Evolutionary conservation across 345 rosid genomes (phyloP).

Genomic region (Draba incana): DNA sequence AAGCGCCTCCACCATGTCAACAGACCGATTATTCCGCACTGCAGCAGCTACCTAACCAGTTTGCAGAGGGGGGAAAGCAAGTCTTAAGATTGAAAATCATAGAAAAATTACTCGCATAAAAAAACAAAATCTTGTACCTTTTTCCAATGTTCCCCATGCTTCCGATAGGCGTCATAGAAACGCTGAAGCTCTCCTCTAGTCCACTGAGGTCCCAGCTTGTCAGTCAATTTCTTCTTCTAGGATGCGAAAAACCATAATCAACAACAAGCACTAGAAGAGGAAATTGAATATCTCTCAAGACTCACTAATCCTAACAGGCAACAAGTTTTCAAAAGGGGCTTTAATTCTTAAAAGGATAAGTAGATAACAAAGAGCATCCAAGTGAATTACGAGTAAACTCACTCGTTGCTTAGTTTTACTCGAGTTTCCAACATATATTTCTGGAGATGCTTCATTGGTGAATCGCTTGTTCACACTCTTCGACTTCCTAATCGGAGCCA

Average conservation of each 20-base stretch:
- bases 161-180: slow-evolving; percentile 83
- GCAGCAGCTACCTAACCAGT: slow-evolving; percentile 63
- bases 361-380: slow-evolving; percentile 2
- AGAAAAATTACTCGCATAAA: slow-evolving; percentile 10
- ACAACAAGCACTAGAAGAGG: slow-evolving; percentile 8
- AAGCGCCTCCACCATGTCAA: slow-evolving; percentile 90
- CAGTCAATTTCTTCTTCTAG: slow-evolving; percentile 73
- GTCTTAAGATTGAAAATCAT: slow-evolving; percentile 16
- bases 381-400: too few relatives aligned
- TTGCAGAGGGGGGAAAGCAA: slow-evolving; percentile 4
- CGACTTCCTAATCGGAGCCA: slow-evolving; percentile 79
- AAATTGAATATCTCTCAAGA: not conserved
- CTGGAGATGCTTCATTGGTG: slow-evolving; percentile 36
- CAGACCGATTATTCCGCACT: slow-evolving; percentile 63
- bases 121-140: slow-evolving; percentile 51
- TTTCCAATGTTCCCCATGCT: slow-evolving; percentile 81
- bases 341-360: not conserved
- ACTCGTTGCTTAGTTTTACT: slow-evolving; percentile 64
- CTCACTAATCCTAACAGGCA: not conserved
- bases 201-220: slow-evolving; percentile 94
- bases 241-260: slow-evolving; percentile 25
- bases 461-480: slow-evolving; percentile 51
- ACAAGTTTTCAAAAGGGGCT: not conserved
- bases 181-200: slow-evolving; percentile 75
- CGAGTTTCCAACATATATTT: slow-evolving; percentile 52